Conservation (phyloP, 192 early-diverging fungal genomes). For the Coemansia asiatica region DNA sequence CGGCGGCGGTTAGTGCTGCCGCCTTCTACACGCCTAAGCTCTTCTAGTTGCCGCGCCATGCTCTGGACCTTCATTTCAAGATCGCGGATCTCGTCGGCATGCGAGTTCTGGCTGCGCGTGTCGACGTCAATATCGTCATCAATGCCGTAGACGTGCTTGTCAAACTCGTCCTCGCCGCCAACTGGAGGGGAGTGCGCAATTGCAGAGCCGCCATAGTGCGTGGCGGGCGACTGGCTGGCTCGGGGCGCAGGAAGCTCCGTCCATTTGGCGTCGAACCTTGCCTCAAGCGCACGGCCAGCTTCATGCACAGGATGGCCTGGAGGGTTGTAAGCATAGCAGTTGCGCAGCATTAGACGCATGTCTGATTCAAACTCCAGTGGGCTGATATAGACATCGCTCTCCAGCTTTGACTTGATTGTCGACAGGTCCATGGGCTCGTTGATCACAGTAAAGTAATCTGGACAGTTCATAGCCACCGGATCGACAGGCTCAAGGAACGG, state of each 20-base stretch:
- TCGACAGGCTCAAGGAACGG: constrained; percentile 88
- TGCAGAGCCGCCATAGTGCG: constrained; percentile 30
- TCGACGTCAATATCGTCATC: constrained; percentile 51
- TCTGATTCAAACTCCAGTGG: constrained; percentile 75
- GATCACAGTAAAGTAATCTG: constrained; percentile 81
- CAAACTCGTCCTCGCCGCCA: constrained; percentile 49
- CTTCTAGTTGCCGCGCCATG: constrained; percentile 54
- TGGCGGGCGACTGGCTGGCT: constrained; percentile 30
- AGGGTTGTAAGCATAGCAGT: constrained; percentile 84
- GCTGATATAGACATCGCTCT: constrained; percentile 61
- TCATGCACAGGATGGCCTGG: constrained; percentile 67
- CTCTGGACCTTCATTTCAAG: constrained; percentile 52
- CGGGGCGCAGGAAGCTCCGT: constrained; percentile 41
- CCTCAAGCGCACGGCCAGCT: constrained; percentile 70
- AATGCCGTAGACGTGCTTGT: constrained; percentile 48
- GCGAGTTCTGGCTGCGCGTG: constrained; percentile 36
- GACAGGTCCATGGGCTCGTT: constrained; percentile 88
- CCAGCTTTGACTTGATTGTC: constrained; percentile 73
- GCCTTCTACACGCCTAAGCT: constrained; percentile 38
- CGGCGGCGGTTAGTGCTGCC: constrained; percentile 31
- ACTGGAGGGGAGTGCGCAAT: constrained; percentile 47
- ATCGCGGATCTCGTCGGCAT: constrained; percentile 45
- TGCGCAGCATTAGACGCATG: constrained; percentile 76
- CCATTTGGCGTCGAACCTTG: constrained; percentile 81
- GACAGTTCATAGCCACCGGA: constrained; percentile 76